Evolutionary conservation across 768 basidiomycete genomes (phyloP).

Genomic region (Thelephora aurantiotincta): DNA sequence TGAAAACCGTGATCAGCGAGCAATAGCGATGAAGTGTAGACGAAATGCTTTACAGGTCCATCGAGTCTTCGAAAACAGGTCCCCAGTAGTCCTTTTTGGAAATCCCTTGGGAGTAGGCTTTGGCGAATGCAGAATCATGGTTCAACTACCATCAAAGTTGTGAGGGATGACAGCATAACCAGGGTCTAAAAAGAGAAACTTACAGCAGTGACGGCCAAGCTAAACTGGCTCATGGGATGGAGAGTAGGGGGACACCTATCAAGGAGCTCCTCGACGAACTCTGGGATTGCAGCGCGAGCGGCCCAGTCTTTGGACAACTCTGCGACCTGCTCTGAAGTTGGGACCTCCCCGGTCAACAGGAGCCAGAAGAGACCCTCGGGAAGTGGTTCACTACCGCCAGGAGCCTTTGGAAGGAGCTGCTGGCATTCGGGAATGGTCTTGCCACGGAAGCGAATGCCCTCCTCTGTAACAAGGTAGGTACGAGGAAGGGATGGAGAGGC

Average conservation of each 20-base stretch:
- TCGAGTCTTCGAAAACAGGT: constrained; percentile 79
- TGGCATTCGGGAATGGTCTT: constrained; percentile 89
- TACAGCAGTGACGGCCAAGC: constrained; percentile 88
- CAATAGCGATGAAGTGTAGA: not conserved
- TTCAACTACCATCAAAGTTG: constrained; percentile 38
- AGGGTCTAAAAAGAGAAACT: constrained; percentile 12
- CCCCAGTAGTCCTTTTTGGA: constrained; percentile 97
- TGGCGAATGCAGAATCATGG: constrained; percentile 94
- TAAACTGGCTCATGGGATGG: constrained; percentile 98
- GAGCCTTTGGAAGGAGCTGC: constrained; percentile 76
- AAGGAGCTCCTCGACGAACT: constrained; percentile 92
- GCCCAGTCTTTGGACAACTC: constrained; percentile 91
- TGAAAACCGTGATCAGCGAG: constrained; percentile 11
- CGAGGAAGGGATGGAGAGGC: constrained; percentile 3
- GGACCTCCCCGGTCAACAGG: constrained; percentile 87
- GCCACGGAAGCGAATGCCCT: constrained; percentile 97
- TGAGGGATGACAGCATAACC: constrained; percentile 3
- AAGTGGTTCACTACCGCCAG: constrained; percentile 79
- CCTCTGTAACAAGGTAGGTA: constrained; percentile 36
- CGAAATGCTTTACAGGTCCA: constrained; percentile 51
- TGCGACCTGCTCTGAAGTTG: constrained; percentile 77
- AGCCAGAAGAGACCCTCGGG: constrained; percentile 96
- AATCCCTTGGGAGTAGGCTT: constrained; percentile 84
- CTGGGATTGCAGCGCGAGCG: constrained; percentile 78
- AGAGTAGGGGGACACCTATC: constrained; percentile 88